Evolutionary conservation across 2,329 filamentous ascomycete species (phyloP).

Genomic region (Monilinia laxa): DNA sequence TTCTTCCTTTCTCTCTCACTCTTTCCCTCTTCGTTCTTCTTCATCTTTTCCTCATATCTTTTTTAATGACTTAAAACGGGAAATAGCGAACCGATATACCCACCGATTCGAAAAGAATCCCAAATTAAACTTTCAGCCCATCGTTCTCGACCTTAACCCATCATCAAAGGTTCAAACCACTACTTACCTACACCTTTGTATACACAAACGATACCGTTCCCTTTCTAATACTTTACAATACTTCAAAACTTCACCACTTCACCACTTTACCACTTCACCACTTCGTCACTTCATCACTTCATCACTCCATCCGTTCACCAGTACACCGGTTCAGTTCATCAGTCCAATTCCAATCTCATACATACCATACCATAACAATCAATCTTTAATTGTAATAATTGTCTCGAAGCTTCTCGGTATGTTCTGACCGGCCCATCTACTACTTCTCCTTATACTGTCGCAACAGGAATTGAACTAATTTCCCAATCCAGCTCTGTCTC

Average conservation of each 20-base stretch:
- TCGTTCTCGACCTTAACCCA: conserved; percentile 14
- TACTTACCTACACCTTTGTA: too few species aligned
- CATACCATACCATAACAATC: background rate
- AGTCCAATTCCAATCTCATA: background rate
- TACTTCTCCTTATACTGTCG: conserved; percentile 17
- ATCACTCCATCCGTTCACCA: too few species aligned
- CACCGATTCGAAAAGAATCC: conserved; percentile 12
- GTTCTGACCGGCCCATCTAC: background rate
- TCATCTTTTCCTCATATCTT: background rate
- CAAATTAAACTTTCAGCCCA: conserved; percentile 16
- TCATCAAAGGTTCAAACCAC: background rate
- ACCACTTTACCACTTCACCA: background rate
- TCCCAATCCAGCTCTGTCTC: conserved; percentile 12
- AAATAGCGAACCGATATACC: conserved; percentile 16
- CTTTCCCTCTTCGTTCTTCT: background rate
- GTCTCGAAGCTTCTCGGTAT: background rate
- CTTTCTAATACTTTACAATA: background rate
- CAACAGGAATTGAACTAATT: conserved; percentile 18
- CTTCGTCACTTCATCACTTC: background rate
- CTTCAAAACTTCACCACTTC: background rate
- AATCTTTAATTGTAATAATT: conserved; percentile 16
- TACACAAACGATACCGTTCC: conserved; percentile 12
- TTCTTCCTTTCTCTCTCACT: too few species aligned
- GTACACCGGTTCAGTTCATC: background rate
- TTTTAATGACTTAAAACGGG: conserved; percentile 13